These are phyloP conservation scores for Acer negundo DNA, from an alignment of 345 rosid genomes.

Conservation along the genomic window DNA sequence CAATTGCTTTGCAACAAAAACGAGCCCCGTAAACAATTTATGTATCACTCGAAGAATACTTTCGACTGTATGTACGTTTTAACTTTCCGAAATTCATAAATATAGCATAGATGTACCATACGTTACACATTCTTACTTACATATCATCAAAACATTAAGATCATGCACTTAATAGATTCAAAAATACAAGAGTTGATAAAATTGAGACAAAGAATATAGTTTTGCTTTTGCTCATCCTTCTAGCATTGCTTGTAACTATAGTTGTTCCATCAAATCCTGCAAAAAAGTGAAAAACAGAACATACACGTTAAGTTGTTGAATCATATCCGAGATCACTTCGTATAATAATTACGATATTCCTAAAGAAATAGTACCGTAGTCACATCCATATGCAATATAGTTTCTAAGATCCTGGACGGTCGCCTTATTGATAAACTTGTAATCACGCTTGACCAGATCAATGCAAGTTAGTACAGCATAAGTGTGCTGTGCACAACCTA, in stretches of 20 bases:
- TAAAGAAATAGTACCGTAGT: neutral
- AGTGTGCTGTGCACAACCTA: slow-evolving; percentile 20
- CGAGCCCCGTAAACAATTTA: neutral
- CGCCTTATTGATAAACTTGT: slow-evolving; percentile 24
- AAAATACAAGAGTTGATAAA: neutral
- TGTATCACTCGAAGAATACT: neutral
- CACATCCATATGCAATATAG: slow-evolving; percentile 22
- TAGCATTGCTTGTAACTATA: slow-evolving; percentile 2
- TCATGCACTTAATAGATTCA: neutral
- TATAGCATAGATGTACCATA: neutral
- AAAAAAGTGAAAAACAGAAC: neutral
- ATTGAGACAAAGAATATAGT: slow-evolving; percentile 5
- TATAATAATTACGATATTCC: neutral
- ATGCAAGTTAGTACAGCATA: slow-evolving; percentile 17
- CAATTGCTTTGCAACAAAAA: no score
- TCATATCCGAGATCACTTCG: neutral
- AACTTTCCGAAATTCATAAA: no score
- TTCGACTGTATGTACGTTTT: no score
- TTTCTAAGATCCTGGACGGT: slow-evolving; percentile 6
- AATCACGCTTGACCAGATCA: slow-evolving; percentile 17
- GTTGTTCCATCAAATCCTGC: slow-evolving; percentile 20
- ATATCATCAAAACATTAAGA: neutral
- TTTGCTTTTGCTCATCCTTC: neutral
- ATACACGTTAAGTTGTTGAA: neutral
- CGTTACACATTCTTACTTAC: neutral